These are phyloP conservation scores for Bertia moriformis DNA, from an alignment of 2,329 filamentous ascomycete species.

Conservation along the genomic window DNA sequence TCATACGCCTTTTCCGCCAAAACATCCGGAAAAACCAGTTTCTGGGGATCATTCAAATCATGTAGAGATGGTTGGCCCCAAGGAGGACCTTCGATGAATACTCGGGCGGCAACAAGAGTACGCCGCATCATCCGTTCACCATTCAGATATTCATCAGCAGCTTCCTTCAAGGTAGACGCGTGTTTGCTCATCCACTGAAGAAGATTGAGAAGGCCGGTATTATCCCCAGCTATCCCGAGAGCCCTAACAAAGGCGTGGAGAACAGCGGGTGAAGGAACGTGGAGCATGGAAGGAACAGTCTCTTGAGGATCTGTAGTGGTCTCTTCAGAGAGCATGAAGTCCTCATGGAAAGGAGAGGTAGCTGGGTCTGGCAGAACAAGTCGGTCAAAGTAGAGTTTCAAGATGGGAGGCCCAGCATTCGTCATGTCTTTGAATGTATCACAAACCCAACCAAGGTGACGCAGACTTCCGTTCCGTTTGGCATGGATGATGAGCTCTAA, in stretches of 20 bases:
- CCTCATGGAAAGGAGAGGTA: neutral
- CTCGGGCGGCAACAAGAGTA: slow-evolving; percentile 19
- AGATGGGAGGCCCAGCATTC: neutral
- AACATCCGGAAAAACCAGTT: neutral
- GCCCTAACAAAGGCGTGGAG: slow-evolving; percentile 24
- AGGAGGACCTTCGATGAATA: slow-evolving; percentile 19
- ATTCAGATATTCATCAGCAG: slow-evolving; percentile 17
- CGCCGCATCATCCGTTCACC: slow-evolving; percentile 20
- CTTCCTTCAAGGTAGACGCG: slow-evolving; percentile 14
- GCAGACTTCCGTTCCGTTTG: neutral
- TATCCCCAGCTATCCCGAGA: slow-evolving; percentile 21
- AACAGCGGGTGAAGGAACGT: slow-evolving; percentile 18
- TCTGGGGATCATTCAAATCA: too few species aligned
- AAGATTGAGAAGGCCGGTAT: slow-evolving; percentile 19
- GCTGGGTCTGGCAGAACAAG: neutral
- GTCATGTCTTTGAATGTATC: neutral
- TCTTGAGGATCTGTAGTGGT: neutral
- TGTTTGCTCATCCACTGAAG: slow-evolving; percentile 23
- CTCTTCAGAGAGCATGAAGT: neutral
- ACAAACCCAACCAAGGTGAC: too few species aligned
- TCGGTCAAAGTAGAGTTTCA: neutral
- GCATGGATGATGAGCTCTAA: neutral
- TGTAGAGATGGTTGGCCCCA: neutral
- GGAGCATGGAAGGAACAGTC: slow-evolving; percentile 9
- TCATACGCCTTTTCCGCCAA: neutral